These are phyloP conservation scores for Beauveria sp. DNA, from an alignment of 2,329 filamentous ascomycete genomes.

Conservation along the genomic window DNA sequence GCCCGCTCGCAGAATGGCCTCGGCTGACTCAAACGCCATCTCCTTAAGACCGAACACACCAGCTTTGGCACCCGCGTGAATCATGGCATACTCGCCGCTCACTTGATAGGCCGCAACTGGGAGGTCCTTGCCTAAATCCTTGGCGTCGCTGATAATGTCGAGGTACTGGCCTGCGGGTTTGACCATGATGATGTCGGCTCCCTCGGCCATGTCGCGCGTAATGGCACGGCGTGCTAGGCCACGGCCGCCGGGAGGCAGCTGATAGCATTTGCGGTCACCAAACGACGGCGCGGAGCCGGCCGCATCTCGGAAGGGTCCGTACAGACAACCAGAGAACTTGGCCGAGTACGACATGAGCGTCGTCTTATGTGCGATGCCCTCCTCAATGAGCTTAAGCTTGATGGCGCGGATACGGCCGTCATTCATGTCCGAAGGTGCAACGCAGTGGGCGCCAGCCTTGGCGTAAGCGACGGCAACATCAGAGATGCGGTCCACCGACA, in stretches of 20 bases:
- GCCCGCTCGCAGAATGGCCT: slow-evolving; percentile 86
- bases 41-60: slow-evolving; percentile 91
- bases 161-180: slow-evolving; percentile 95
- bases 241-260: slow-evolving; percentile 85
- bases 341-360: slow-evolving; percentile 96
- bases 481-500: slow-evolving; percentile 89
- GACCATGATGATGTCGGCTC: slow-evolving; percentile 98
- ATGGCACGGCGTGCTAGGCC: slow-evolving; percentile 90
- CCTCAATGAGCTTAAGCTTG: slow-evolving; percentile 94
- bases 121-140: slow-evolving; percentile 84
- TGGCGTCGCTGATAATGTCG: slow-evolving; percentile 96
- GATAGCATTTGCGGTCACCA: slow-evolving; percentile 93
- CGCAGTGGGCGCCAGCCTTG: slow-evolving; percentile 90
- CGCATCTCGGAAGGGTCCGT: slow-evolving; percentile 94
- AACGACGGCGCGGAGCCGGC: slow-evolving; percentile 87
- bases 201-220: slow-evolving; percentile 80
- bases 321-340: slow-evolving; percentile 94
- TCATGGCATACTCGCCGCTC: slow-evolving; percentile 95
- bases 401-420: slow-evolving; percentile 95
- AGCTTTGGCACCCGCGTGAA: slow-evolving; percentile 89
- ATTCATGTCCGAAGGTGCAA: slow-evolving; percentile 98
- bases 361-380: slow-evolving; percentile 83
- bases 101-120: slow-evolving; percentile 96
- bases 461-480: slow-evolving; percentile 98
- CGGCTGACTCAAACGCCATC: slow-evolving; percentile 91